Base-by-base conservation (phyloP, 2,329 filamentous ascomycete genomes). In the Sporothrix sp. region DNA sequence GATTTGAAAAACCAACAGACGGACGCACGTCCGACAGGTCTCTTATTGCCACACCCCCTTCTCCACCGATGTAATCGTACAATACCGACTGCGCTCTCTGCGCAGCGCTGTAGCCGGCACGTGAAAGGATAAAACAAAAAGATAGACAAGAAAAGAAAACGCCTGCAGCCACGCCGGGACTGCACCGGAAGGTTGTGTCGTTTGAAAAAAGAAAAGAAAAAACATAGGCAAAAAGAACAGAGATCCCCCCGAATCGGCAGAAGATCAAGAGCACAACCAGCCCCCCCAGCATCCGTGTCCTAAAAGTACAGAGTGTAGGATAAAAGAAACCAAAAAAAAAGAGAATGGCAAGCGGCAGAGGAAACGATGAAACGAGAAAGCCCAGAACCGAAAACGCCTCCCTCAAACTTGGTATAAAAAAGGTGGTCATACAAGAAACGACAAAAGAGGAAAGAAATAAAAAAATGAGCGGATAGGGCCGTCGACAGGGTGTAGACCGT, bases 91-190 rank as follows among this genome's bases (percentile, higher is more conserved):
- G 25, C 25, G 25, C 10, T 10, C 25, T 28, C 25, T 28, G 18
- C 16, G 18, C 18, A 16, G 10, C n/a, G 7, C 20, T n/a, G 20
- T 7, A 30, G 21, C 11, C 16, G 14, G 21, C 3, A 10, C 4
- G 11, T 9, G 6, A 7, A 20, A 27, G 32, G 42, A 45, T n/a
- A 35, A 18, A 46, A n/a, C 4, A 21, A 36, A 28, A 16, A 18
- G 16, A 30, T 2, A 43, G 9, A 38, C 7, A 38, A n/a, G 23
- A 48, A 39, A 40, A 32, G 14, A 10, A 39, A 39, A 48, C 46
- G 46, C 46, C 46, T 23, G 46, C 46, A 39, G 46, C 33, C 46
- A 4, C 36, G 46, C 46, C 46, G 36, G 36, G 27, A 23, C 46
- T 38, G 25, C 35, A 14, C 25, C 30, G 45, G 28, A 35, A 44